Evolutionary conservation across 306 rosid genomes (phyloP).

Genomic region (Neltuma alba): DNA sequence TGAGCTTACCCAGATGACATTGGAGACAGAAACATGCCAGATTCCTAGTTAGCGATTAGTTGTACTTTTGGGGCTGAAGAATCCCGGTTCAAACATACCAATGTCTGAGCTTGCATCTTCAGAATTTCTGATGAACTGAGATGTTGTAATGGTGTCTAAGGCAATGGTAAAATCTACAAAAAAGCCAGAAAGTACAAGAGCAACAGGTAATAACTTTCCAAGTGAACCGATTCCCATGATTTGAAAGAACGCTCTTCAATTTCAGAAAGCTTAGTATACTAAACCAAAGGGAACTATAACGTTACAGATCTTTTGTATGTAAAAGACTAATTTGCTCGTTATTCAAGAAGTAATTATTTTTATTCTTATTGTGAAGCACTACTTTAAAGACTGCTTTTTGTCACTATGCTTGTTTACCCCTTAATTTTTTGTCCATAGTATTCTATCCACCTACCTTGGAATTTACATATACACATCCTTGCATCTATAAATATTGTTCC

Average conservation of each 20-base stretch:
- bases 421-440: too few species aligned
- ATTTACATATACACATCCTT: too few species aligned
- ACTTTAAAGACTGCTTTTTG: too few species aligned
- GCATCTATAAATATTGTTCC: too few species aligned
- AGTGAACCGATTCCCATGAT: not conserved
- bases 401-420: too few species aligned
- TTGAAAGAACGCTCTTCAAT: not conserved
- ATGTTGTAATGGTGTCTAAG: not conserved
- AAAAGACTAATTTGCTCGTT: too few species aligned
- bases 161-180: not conserved
- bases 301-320: not conserved
- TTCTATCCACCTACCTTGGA: too few species aligned
- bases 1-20: not conserved
- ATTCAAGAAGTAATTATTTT: too few species aligned
- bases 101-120: not conserved
- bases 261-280: not conserved
- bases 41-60: not conserved
- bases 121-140: not conserved
- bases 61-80: constrained; percentile 11
- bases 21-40: not conserved
- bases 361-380: too few species aligned
- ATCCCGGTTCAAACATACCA: too few species aligned
- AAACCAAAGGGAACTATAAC: not conserved
- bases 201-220: too few species aligned
- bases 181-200: not conserved